Conservation (phyloP, 2,329 filamentous ascomycete species). For the Botrytis tulipae region DNA sequence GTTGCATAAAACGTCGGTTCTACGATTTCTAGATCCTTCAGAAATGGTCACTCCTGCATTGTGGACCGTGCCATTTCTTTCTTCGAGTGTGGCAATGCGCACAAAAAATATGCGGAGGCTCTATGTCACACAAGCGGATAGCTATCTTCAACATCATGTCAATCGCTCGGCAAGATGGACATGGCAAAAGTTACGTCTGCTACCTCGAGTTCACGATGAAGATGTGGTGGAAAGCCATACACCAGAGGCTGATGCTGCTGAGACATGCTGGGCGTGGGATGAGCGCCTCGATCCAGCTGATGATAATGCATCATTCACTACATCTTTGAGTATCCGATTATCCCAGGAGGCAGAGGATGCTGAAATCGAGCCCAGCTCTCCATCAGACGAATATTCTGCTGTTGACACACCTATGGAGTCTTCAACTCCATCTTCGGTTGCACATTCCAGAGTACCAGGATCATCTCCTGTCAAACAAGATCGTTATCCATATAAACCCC, state of each 20-base stretch:
- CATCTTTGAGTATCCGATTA: constrained; percentile 45
- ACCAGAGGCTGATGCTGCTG: constrained; percentile 60
- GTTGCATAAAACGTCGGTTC: constrained; percentile 67
- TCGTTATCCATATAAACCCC: constrained; percentile 44
- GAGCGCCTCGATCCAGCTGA: constrained; percentile 31
- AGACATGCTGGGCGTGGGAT: constrained; percentile 67
- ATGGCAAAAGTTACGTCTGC: constrained; percentile 66
- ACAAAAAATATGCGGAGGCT: constrained; percentile 58
- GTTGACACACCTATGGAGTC: constrained; percentile 33
- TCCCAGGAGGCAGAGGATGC: constrained; percentile 39
- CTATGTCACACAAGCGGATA: constrained; percentile 73
- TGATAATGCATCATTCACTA: constrained; percentile 39
- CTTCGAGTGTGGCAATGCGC: constrained; percentile 72
- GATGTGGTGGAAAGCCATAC: constrained; percentile 47
- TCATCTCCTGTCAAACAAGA: constrained; percentile 32
- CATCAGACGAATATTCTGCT: constrained; percentile 38
- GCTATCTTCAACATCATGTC: constrained; percentile 64
- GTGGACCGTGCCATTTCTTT: constrained; percentile 71
- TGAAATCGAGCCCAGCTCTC: constrained; percentile 30
- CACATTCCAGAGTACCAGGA: constrained; percentile 2
- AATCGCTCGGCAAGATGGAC: constrained; percentile 54
- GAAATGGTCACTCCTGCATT: constrained; percentile 72
- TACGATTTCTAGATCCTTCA: constrained; percentile 66
- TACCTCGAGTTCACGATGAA: constrained; percentile 57
- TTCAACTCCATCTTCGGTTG: constrained; percentile 32